A percentile compares a stretch with the other conserved stretches of the same genome.
Conservation (phyloP, 805 yeast genomes). For the Cyberlindnera xylosilytica region DNA sequence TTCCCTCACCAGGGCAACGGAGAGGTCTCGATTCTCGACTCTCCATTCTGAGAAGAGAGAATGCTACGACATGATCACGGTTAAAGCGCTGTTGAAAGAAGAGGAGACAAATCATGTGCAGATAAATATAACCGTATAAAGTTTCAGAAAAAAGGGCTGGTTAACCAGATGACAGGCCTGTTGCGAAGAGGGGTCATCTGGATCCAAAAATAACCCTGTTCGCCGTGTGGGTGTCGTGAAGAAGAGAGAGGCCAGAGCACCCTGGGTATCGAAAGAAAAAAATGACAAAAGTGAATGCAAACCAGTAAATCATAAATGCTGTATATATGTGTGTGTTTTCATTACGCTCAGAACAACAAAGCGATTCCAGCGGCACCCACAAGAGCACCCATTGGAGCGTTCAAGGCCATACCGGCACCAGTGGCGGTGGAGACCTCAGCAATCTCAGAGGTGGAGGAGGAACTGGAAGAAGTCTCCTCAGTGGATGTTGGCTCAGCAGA, state of each 20-base stretch:
- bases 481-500: constrained; percentile 17
- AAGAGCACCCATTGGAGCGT: constrained; percentile 39
- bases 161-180: too few relatives aligned
- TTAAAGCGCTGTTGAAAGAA: too few relatives aligned
- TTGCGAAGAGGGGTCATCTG: too few relatives aligned
- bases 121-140: too few relatives aligned
- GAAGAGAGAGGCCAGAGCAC: too few relatives aligned
- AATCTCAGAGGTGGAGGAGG: constrained; percentile 11
- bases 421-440: constrained; percentile 11
- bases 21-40: background rate
- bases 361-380: constrained; percentile 36
- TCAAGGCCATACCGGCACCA: constrained; percentile 31
- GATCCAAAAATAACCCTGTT: too few relatives aligned
- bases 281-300: background rate
- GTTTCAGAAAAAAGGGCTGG: too few relatives aligned
- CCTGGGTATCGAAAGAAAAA: background rate
- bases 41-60: too few relatives aligned
- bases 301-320: background rate
- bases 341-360: constrained; percentile 15
- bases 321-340: background rate
- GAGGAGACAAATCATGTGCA: too few relatives aligned
- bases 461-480: constrained; percentile 10
- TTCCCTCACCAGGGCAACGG: background rate
- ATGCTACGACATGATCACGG: too few relatives aligned
- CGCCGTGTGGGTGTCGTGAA: too few relatives aligned